These are phyloP conservation scores for Curvularia eragrostidis DNA, from an alignment of 2,329 filamentous ascomycete species.

Conservation along the genomic window DNA sequence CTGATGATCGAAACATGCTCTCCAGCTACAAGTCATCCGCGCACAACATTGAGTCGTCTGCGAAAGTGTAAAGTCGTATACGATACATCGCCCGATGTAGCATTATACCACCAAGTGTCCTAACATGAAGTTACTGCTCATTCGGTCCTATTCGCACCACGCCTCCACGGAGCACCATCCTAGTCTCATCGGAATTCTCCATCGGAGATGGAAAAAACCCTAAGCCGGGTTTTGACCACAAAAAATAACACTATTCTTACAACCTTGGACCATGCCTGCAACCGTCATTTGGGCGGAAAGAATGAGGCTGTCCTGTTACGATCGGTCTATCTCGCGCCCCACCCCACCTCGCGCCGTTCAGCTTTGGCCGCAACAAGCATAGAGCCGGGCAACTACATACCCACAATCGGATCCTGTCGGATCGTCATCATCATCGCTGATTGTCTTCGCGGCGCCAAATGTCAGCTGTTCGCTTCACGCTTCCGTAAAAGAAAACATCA, in stretches of 20 bases:
- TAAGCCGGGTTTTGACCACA: background rate
- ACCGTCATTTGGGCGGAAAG: background rate
- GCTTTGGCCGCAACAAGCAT: slow-evolving; percentile 5
- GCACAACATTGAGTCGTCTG: background rate
- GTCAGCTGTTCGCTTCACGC: background rate
- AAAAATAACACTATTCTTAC: too few species aligned
- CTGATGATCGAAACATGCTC: background rate
- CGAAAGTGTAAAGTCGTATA: background rate
- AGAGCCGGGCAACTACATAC: background rate
- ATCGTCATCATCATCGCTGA: slow-evolving; percentile 6
- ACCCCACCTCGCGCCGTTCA: background rate
- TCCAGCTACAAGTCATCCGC: background rate
- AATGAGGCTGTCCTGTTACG: background rate
- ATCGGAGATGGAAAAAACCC: background rate
- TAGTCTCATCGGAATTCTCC: background rate
- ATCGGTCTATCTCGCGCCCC: background rate
- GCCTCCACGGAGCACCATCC: background rate
- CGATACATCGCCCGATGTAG: background rate
- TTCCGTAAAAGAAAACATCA: background rate
- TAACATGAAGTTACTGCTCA: background rate
- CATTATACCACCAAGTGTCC: background rate
- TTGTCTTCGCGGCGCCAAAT: background rate
- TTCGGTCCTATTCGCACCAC: background rate
- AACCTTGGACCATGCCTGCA: background rate
- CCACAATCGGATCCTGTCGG: slow-evolving; percentile 5